Evolutionary conservation across 1,284 basidiomycete genomes (phyloP).

Genomic region (Pseudozyma flocculosa): DNA sequence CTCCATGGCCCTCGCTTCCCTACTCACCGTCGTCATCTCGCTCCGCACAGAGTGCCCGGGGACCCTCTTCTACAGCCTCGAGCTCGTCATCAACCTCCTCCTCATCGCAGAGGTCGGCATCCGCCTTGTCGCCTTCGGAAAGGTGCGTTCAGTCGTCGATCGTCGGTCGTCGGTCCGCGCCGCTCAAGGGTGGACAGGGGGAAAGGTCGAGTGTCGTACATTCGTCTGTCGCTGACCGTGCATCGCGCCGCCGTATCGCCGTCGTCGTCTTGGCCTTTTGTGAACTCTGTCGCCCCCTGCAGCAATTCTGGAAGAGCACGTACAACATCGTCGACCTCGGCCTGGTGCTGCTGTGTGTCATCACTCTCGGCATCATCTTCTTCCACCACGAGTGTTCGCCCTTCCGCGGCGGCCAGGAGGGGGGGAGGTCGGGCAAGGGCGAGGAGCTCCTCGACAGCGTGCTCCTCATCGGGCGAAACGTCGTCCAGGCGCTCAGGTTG

Average conservation of each 20-base stretch:
- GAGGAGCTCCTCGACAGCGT: constrained; percentile 55
- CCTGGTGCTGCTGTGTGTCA: constrained; percentile 48
- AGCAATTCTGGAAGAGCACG: constrained; percentile 56
- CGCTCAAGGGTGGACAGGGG: no score
- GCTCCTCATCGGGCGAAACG: constrained; percentile 53
- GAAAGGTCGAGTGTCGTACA: no score
- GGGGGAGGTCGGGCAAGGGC: constrained; percentile 34
- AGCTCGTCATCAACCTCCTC: constrained; percentile 50
- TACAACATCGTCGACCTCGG: constrained; percentile 55
- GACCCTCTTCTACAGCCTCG: constrained; percentile 50
- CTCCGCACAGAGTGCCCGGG: constrained; percentile 51
- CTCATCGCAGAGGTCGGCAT: constrained; percentile 54
- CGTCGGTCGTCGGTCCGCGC: no score
- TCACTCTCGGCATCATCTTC: constrained; percentile 53
- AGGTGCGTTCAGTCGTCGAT: no score
- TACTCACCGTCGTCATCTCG: constrained; percentile 50
- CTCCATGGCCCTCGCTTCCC: constrained; percentile 50
- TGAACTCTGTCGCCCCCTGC: no score
- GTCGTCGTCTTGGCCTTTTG: background rate
- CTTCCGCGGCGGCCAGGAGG: constrained; percentile 23
- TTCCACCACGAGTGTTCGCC: constrained; percentile 56
- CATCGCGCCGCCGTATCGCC: background rate
- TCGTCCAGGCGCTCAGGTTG: constrained; percentile 49
- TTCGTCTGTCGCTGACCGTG: no score
- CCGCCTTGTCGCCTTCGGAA: constrained; percentile 50